Evolutionary conservation across 1,139 yeast genomes (phyloP).

Genomic region (Kodamaea fungicola): DNA sequence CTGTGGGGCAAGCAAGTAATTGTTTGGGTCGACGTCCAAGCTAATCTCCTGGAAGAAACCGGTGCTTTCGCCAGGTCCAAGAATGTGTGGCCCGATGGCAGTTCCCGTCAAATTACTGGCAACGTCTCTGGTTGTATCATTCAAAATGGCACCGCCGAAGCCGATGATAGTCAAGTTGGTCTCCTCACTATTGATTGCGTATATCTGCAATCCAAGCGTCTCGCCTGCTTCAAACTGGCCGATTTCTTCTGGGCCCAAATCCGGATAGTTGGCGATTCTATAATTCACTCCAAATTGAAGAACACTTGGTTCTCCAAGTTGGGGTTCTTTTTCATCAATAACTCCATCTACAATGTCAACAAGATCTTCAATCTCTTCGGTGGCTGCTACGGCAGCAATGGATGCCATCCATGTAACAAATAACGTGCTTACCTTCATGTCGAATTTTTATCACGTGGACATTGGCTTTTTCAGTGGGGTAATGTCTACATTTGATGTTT

Average conservation of each 20-base stretch:
- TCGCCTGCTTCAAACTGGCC: conserved; percentile 52
- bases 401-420: conserved; percentile 12
- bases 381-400: conserved; percentile 17
- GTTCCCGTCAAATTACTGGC: conserved; percentile 63
- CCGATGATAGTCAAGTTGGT: conserved; percentile 54
- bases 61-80: conserved; percentile 48
- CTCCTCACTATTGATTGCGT: conserved; percentile 55
- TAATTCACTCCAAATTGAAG: conserved; percentile 42
- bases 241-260: conserved; percentile 29
- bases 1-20: conserved; percentile 60
- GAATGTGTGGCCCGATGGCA: conserved; percentile 58
- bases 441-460: neutral
- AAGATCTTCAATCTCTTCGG: neutral
- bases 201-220: conserved; percentile 51
- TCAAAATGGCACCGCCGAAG: conserved; percentile 67
- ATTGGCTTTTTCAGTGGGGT: neutral
- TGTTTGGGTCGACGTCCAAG: conserved; percentile 54
- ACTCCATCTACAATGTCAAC: neutral
- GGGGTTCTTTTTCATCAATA: neutral
- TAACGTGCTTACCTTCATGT: conserved; percentile 9
- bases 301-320: conserved; percentile 15
- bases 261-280: conserved; percentile 40
- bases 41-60: conserved; percentile 53
- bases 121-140: conserved; percentile 50
- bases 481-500: too few relatives aligned